Percentiles rank a stretch among this genome's conserved stretches.
Conservation (phyloP, 768 basidiomycete species). For the Sporobolomyces roseus region DNA sequence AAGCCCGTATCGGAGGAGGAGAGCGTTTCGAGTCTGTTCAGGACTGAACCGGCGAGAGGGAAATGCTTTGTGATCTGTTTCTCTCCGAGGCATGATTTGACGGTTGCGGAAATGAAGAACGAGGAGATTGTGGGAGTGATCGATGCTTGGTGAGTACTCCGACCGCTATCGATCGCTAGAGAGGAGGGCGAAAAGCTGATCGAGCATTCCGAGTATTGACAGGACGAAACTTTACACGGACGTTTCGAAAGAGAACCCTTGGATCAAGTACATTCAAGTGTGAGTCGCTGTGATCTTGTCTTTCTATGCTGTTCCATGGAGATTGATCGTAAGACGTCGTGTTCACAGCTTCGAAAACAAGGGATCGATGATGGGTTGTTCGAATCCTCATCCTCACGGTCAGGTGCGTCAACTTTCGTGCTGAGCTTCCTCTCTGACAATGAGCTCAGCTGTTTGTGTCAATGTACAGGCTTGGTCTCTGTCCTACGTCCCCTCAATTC, state of each 20-base stretch:
- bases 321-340: too few relatives aligned
- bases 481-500: constrained; percentile 66
- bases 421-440: not conserved
- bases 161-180: constrained; percentile 54
- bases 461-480: constrained; percentile 51
- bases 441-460: not conserved
- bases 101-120: constrained; percentile 63
- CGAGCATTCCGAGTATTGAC: not conserved
- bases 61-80: constrained; percentile 85
- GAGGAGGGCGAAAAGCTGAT: constrained; percentile 53
- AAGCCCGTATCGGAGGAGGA: constrained; percentile 1
- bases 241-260: constrained; percentile 39
- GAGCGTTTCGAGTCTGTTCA: constrained; percentile 42
- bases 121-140: constrained; percentile 64
- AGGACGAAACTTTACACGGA: constrained; percentile 44
- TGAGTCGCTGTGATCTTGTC: constrained; percentile 14
- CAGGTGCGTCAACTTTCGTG: constrained; percentile 54
- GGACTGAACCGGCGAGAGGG: constrained; percentile 66
- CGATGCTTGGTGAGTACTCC: constrained; percentile 67
- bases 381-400: constrained; percentile 89
- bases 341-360: constrained; percentile 67
- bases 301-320: not conserved
- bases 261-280: constrained; percentile 46
- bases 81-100: constrained; percentile 78
- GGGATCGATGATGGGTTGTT: constrained; percentile 91